Conservation (phyloP, 345 rosid genomes). For the Salix arbutifolia region DNA sequence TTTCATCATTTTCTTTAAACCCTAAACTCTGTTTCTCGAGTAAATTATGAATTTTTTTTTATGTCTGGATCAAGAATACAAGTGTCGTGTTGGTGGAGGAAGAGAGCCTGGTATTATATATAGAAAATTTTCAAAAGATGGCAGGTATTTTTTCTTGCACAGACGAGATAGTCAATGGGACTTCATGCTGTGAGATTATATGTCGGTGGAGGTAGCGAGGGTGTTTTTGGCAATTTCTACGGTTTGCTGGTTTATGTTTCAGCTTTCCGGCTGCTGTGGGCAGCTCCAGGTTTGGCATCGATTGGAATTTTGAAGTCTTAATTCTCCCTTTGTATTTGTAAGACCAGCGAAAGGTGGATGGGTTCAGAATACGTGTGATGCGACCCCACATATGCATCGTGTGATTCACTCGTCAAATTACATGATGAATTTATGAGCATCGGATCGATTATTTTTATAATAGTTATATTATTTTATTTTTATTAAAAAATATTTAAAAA, state of each 20-base stretch:
- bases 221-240: background rate
- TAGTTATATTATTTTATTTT: no score
- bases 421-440: no score
- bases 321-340: background rate
- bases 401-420: no score
- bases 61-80: background rate
- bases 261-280: conserved; percentile 10
- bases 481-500: no score
- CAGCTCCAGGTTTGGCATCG: conserved; percentile 8
- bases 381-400: no score
- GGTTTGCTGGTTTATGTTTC: background rate
- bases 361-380: no score
- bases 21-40: conserved; percentile 2
- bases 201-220: background rate
- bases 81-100: background rate
- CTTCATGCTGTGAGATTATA: background rate
- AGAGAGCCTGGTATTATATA: background rate
- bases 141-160: background rate
- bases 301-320: background rate
- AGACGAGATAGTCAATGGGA: background rate
- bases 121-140: background rate
- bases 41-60: background rate
- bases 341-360: background rate
- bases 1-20: conserved; percentile 52
- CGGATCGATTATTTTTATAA: no score